Conservation (phyloP, 1,139 yeast species). For the Blastobotrys proliferans region DNA sequence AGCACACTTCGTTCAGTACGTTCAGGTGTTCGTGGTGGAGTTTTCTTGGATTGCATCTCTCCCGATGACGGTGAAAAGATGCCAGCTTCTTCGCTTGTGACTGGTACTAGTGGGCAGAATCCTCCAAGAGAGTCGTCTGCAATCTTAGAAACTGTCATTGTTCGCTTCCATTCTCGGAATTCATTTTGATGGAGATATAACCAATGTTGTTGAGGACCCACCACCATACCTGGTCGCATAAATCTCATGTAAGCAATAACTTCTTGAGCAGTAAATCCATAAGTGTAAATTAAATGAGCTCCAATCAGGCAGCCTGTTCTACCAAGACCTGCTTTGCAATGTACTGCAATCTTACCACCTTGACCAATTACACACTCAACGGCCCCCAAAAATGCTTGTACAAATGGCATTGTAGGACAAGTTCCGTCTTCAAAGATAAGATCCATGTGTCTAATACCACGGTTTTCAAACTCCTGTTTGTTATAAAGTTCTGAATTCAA, state of each 20-base stretch:
- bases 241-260: conserved; percentile 96
- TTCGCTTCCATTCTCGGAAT: conserved; percentile 92
- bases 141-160: conserved; percentile 73
- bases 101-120: conserved; percentile 60
- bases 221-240: conserved; percentile 98
- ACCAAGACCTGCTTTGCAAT: conserved; percentile 97
- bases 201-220: conserved; percentile 99
- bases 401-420: conserved; percentile 91
- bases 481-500: conserved; percentile 89
- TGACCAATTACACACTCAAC: conserved; percentile 80
- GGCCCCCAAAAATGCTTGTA: conserved; percentile 88
- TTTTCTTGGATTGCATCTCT: conserved; percentile 10
- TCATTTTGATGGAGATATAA: conserved; percentile 91
- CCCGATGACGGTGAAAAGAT: not conserved
- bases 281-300: conserved; percentile 91
- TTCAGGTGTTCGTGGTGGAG: conserved; percentile 65
- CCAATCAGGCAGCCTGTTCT: conserved; percentile 97
- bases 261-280: conserved; percentile 95
- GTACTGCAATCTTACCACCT: conserved; percentile 95
- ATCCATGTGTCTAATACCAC: conserved; percentile 85
- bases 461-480: conserved; percentile 71
- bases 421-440: conserved; percentile 98
- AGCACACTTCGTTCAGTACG: conserved; percentile 73
- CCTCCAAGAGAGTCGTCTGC: conserved; percentile 79
- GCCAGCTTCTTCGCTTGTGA: conserved; percentile 21